These are phyloP conservation scores for Carex arenaria DNA, from an alignment of 202 grass and related monocot genomes.

Conservation along the genomic window DNA sequence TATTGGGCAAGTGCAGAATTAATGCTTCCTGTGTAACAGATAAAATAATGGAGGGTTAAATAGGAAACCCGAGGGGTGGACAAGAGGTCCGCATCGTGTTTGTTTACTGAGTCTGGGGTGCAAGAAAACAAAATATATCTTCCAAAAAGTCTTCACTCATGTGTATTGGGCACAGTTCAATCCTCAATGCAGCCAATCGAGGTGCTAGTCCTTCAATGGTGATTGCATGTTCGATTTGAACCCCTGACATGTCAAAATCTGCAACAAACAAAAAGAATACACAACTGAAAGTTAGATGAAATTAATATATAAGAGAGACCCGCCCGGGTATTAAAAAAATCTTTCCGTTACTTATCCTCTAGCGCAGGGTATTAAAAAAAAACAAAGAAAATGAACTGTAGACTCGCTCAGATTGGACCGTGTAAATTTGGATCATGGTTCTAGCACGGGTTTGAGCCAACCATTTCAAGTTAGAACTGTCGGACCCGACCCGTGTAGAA, in stretches of 20 bases:
- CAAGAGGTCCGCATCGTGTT: slow-evolving; percentile 65
- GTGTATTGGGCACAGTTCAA: slow-evolving; percentile 92
- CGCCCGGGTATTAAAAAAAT: too few relatives aligned
- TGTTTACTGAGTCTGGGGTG: slow-evolving; percentile 79
- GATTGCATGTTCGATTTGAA: slow-evolving; percentile 85
- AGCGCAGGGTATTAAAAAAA: too few relatives aligned
- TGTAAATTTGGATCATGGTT: too few relatives aligned
- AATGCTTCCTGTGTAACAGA: background rate
- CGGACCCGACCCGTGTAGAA: too few relatives aligned
- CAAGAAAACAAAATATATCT: slow-evolving; percentile 97
- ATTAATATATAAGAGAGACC: slow-evolving; percentile 15
- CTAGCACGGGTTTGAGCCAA: too few relatives aligned
- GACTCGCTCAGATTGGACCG: too few relatives aligned
- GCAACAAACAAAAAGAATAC: slow-evolving; percentile 14
- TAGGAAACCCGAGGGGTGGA: slow-evolving; percentile 77
- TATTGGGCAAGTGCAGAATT: slow-evolving; percentile 17
- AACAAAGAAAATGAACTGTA: too few relatives aligned
- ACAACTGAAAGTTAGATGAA: background rate
- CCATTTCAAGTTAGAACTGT: too few relatives aligned
- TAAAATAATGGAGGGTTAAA: background rate
- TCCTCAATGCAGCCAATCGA: slow-evolving; percentile 78
- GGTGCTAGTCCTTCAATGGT: slow-evolving; percentile 70
- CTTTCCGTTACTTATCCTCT: too few relatives aligned
- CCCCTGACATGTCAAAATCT: slow-evolving; percentile 98
- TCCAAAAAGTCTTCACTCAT: slow-evolving; percentile 94